phyloP scores from a whole-genome alignment of 139 green algal genomes.

The Closterium sp. region DNA sequence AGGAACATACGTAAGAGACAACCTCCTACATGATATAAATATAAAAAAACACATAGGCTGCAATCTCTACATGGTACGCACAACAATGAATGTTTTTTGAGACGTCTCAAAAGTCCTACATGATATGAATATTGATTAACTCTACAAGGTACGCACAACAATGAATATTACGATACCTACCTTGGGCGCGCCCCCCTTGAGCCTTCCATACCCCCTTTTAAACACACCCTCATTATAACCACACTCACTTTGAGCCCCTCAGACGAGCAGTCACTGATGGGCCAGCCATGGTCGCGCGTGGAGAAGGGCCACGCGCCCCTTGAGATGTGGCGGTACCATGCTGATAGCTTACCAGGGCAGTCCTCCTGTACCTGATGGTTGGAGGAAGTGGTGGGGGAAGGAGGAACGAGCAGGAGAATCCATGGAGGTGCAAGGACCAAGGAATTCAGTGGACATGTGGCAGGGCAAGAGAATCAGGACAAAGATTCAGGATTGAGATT shows the following conservation, averaged over 20 bases:
- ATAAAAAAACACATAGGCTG: too few species aligned
- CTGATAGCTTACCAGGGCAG: conserved; percentile 60
- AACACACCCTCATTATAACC: conserved; percentile 56
- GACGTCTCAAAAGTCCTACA: too few species aligned
- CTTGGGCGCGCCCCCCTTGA: not conserved
- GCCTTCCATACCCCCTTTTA: not conserved
- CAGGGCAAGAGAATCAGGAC: too few species aligned
- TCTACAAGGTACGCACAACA: too few species aligned
- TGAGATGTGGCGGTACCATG: conserved; percentile 92
- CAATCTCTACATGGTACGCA: too few species aligned
- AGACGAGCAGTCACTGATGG: conserved; percentile 91
- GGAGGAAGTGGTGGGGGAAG: conserved; percentile 57
- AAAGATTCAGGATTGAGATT: too few species aligned
- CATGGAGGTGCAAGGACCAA: not conserved
- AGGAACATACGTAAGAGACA: too few species aligned
- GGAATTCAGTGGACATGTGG: too few species aligned
- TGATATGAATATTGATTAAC: too few species aligned
- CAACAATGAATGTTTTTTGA: too few species aligned
- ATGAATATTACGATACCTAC: too few species aligned
- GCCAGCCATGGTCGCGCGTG: conserved; percentile 95
- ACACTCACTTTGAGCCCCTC: conserved; percentile 72
- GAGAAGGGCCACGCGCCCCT: conserved; percentile 97
- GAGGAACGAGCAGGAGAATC: not conserved
- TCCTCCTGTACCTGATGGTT: conserved; percentile 71
- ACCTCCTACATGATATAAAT: too few species aligned